Base-by-base conservation (phyloP, 2,329 filamentous ascomycete species). In the Dactylellina haptotyla region DNA sequence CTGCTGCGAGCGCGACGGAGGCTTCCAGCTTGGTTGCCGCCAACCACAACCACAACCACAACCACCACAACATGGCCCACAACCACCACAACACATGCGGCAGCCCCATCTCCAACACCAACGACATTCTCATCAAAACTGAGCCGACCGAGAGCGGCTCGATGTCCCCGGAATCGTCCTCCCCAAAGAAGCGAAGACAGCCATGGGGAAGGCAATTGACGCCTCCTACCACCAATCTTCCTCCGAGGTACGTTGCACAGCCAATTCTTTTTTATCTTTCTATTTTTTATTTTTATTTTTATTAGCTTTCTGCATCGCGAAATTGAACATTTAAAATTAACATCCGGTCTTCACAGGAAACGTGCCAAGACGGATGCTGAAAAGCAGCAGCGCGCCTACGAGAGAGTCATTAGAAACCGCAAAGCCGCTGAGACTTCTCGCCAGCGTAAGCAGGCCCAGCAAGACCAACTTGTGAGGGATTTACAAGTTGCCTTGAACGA, bases 311-410 rank as follows among this genome's bases (percentile, higher is more conserved):
- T 23, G 20, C 9, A 4, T 25, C 3, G 16, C 4, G 34, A 51
- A 51, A 12, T 41, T 14, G 8, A 37, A 61, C 23, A n/a, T 18
- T 5, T 20, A 18, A 48, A 34, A 20, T 51, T 32, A 26, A 56
- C 43, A 61, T 77, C 80, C 78, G 80, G 75, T 70, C 4, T 66
- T 12, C 65, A 0, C 74, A 92, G 90, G 77, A 98, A 98, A 87
- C 92, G 94, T 75, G 94, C 94, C 78, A 98, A 98, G 86, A 98
- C 94, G 1, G 94, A 96, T 79, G 94, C 97, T 79, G 94, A 98
- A 82, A 98, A 98, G 83, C 94, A 98, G 83, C 94, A 98, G 82
- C 90, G 94, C 46, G 91, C 94, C 74, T 96, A 97, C 58, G 94
- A 98, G 84, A 91, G 94, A 73, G 95, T 98, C 76, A 92, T 98